These are phyloP conservation scores for Citrus inodora DNA, from an alignment of 345 rosid species.

Conservation along the genomic window DNA sequence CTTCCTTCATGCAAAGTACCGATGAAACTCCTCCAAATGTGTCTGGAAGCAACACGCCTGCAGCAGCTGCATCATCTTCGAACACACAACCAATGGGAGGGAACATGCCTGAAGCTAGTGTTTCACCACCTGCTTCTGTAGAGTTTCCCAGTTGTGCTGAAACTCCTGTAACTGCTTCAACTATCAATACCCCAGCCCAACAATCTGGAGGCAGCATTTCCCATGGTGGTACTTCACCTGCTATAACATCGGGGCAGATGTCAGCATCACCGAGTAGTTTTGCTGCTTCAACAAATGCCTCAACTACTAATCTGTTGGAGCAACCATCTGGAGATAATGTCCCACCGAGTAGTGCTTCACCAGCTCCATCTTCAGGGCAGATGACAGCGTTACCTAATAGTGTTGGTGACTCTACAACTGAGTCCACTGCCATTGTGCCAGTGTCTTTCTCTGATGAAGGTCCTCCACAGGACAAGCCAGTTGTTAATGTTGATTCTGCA, in stretches of 20 bases:
- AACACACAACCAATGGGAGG: conserved; percentile 13
- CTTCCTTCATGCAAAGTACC: conserved; percentile 20
- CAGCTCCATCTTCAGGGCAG: conserved; percentile 18
- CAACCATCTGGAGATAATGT: conserved; percentile 20
- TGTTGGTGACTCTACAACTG: conserved; percentile 14
- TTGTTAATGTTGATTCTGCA: conserved; percentile 4
- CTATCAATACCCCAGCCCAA: conserved; percentile 21
- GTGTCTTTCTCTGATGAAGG: conserved; percentile 18
- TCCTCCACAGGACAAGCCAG: conserved; percentile 14
- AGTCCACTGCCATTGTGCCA: conserved; percentile 25
- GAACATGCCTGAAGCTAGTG: not conserved
- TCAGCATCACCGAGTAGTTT: not conserved
- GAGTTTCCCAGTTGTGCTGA: not conserved
- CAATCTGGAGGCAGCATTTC: not conserved
- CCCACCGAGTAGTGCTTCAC: conserved; percentile 5
- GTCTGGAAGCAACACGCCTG: conserved; percentile 16
- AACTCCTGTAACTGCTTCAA: conserved; percentile 20
- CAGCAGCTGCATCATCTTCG: conserved; percentile 21
- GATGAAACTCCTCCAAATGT: conserved; percentile 14
- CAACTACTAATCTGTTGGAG: not conserved
- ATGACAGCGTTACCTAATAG: conserved; percentile 7
- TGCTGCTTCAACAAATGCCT: conserved; percentile 15
- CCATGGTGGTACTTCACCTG: not conserved
- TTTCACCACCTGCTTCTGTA: conserved; percentile 6
- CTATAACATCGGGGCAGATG: not conserved